phyloP scores from a whole-genome alignment of 805 yeast genomes.

The Blastobotrys parvus region DNA sequence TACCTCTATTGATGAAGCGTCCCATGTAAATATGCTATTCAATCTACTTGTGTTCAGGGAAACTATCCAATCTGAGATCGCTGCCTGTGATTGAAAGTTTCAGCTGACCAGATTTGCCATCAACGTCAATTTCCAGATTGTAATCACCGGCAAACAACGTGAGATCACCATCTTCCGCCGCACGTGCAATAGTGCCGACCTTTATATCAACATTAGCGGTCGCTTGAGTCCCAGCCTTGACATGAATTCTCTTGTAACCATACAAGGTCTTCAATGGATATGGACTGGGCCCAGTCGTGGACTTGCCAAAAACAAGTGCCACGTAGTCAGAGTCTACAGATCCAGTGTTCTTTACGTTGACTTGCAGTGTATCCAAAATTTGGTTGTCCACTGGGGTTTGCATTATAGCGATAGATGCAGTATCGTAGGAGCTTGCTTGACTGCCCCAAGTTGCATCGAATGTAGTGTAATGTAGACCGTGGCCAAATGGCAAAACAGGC shows the following conservation, averaged over 20 bases:
- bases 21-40: too few species aligned
- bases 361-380: not conserved
- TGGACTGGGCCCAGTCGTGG: conserved; percentile 9
- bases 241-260: conserved; percentile 4
- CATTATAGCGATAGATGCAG: conserved; percentile 1
- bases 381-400: not conserved
- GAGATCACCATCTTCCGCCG: conserved; percentile 6
- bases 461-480: conserved; percentile 11
- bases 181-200: conserved; percentile 7
- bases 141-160: conserved; percentile 9
- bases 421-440: conserved; percentile 1
- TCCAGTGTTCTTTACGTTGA: conserved; percentile 6
- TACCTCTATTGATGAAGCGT: too few species aligned
- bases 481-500: conserved; percentile 9
- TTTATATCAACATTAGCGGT: conserved; percentile 1
- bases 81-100: not conserved
- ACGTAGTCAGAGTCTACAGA: conserved; percentile 6
- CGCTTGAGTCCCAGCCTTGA: conserved; percentile 5
- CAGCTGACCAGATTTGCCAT: not conserved
- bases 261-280: conserved; percentile 6
- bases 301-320: conserved; percentile 6
- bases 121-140: conserved; percentile 4
- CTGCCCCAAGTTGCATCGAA: conserved; percentile 1
- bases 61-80: not conserved
- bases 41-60: too few species aligned